A percentile compares a stretch with the other conserved stretches of the same genome.
Evolutionary conservation across 2,329 filamentous ascomycete genomes (phyloP).

Genomic region (Bipolaris sorokiniana): DNA sequence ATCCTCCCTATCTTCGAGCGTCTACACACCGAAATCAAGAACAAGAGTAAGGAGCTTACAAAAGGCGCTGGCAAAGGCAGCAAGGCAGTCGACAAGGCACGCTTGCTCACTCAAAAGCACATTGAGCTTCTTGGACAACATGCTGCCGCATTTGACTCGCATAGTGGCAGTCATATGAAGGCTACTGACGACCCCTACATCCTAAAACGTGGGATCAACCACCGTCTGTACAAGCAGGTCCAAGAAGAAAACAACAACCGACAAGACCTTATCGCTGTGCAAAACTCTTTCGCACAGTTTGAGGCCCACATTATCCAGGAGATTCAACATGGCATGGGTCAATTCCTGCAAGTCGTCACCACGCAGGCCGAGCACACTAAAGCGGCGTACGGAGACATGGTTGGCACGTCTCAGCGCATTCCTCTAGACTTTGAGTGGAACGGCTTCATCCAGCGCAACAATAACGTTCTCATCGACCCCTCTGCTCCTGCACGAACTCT

Average conservation of each 20-base stretch:
- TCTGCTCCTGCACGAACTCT: constrained; percentile 75
- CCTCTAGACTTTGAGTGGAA: constrained; percentile 91
- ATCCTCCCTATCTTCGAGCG: constrained; percentile 89
- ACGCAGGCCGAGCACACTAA: constrained; percentile 83
- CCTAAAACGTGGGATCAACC: constrained; percentile 76
- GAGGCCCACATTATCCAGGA: constrained; percentile 85
- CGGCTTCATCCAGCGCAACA: constrained; percentile 75
- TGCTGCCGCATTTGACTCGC: constrained; percentile 78
- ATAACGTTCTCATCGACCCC: constrained; percentile 77
- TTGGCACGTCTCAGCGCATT: constrained; percentile 75
- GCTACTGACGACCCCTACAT: constrained; percentile 87
- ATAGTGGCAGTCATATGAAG: constrained; percentile 68
- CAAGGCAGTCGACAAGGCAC: constrained; percentile 91
- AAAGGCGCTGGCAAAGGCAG: constrained; percentile 80
- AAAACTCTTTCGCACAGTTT: constrained; percentile 86
- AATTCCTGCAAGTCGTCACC: constrained; percentile 80
- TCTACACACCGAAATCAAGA: constrained; percentile 94
- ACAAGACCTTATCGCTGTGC: constrained; percentile 89
- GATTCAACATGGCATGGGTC: constrained; percentile 79
- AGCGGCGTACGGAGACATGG: constrained; percentile 82
- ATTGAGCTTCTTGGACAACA: constrained; percentile 92
- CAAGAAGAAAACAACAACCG: constrained; percentile 95
- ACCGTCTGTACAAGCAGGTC: constrained; percentile 89
- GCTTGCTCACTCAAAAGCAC: constrained; percentile 87
- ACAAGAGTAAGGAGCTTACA: constrained; percentile 88